Percentiles rank a stretch among this genome's conserved stretches.
Conservation (phyloP, 345 rosid species). For the Eucalyptus shirleyi region DNA sequence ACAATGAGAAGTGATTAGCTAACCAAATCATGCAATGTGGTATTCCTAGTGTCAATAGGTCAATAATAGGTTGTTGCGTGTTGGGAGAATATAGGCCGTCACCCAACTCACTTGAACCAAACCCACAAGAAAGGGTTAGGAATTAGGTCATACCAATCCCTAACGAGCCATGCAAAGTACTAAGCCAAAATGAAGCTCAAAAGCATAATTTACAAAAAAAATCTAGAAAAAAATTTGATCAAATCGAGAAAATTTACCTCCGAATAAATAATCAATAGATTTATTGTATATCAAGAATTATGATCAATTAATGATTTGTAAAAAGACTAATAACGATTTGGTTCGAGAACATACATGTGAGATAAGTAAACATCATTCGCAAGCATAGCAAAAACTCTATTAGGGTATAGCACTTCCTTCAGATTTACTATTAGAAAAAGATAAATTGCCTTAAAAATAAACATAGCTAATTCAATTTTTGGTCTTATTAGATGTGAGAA, state of each 20-base stretch:
- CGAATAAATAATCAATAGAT: background rate
- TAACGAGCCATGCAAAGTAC: background rate
- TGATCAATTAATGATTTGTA: background rate
- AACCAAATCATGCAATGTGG: background rate
- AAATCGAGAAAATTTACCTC: background rate
- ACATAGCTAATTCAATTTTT: background rate
- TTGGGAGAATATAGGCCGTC: background rate
- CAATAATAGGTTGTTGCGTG: background rate
- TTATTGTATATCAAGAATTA: background rate
- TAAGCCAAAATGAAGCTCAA: background rate
- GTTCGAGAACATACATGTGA: background rate
- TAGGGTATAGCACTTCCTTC: background rate
- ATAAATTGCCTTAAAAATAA: background rate
- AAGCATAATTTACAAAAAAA: background rate
- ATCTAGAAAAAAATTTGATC: background rate
- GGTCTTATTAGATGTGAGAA: background rate
- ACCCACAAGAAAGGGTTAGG: background rate
- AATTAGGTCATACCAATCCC: background rate
- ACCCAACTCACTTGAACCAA: background rate
- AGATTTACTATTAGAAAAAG: background rate
- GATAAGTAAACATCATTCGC: background rate
- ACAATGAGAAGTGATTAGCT: background rate
- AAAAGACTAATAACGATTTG: background rate
- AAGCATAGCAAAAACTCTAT: background rate
- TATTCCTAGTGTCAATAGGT: background rate